Base-by-base conservation (phyloP, 1,284 basidiomycete species). In the Polyporus tsugae region DNA sequence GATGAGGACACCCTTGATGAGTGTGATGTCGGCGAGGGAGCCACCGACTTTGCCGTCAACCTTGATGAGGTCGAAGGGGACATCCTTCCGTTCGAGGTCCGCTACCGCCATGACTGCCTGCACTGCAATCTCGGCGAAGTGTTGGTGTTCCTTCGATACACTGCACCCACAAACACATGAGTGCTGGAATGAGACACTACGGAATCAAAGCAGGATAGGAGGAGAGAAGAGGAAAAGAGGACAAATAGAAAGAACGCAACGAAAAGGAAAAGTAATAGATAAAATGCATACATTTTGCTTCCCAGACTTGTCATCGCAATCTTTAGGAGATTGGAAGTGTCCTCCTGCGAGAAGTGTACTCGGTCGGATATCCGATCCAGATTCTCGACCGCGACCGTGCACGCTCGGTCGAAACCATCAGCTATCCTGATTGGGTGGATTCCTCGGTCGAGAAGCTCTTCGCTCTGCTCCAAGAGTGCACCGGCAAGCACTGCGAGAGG, bases 1-100 rank as follows among this genome's bases (percentile, higher is more conserved):
- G 80, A 99, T 90, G 73, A 99, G 93, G 53, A 99, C 97, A 76
- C 97, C 97, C 76, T 94, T 93, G 80, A 98, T 96, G 74, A 98
- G 89, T 39, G 89, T 88, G 9, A 95, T 99, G 82, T 99, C 98
- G 41, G 95, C 95, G 59, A 99, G 89, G 10, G 95, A 95, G 57
- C 98, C 97, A 64, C 97, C 98, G 72, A 99, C 96, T 84, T 99
- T 99, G 78, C 97, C 97, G 77, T 98, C 95, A 39, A 99, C 97
- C 82, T 99, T 99, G 89, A 99, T 99, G 72, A 99, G 87, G 83
- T 99, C 97, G 81, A 99, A 99, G 69, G 95, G 93, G 33, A 99
- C 97, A 80, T 99, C 98, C 70, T 91, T 91, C 67, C 98, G 92
- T 73, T 97, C 91, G 64, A 99, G 86, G 80, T 99, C 97, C 17